Conservation (phyloP, 257 asterid species). For the Phtheirospermum japonicum region DNA sequence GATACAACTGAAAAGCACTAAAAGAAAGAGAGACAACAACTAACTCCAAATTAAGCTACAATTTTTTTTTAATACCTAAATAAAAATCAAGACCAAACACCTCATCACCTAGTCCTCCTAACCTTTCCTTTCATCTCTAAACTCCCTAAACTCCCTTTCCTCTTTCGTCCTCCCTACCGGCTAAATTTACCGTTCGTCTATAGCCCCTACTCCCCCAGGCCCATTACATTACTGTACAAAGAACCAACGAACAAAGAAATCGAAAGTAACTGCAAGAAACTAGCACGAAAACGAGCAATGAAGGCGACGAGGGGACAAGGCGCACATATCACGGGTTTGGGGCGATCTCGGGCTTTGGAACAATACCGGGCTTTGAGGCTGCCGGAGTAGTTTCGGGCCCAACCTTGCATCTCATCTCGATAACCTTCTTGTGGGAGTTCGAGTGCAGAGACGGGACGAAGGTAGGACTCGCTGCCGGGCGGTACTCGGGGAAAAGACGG, state of each 20-base stretch:
- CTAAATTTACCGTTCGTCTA: conserved; percentile 28
- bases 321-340: not conserved
- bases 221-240: conserved; percentile 42
- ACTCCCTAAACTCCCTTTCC: conserved; percentile 31
- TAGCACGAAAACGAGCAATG: not conserved
- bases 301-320: not conserved
- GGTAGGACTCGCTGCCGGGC: conserved; percentile 70
- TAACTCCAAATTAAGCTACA: conserved; percentile 18
- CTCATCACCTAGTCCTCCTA: conserved; percentile 34
- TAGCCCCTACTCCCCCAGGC: conserved; percentile 23
- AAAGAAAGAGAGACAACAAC: conserved; percentile 17
- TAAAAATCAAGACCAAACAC: not conserved
- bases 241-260: conserved; percentile 43
- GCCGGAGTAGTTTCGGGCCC: conserved; percentile 1
- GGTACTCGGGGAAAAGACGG: conserved; percentile 57
- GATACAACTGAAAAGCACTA: conserved; percentile 18
- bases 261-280: conserved; percentile 22
- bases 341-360: conserved; percentile 9
- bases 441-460: conserved; percentile 57
- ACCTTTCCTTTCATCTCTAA: conserved; percentile 26
- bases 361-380: conserved; percentile 1
- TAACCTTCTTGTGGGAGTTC: conserved; percentile 59
- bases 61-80: not conserved
- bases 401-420: conserved; percentile 51
- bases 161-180: conserved; percentile 27